Conservation (phyloP, 495 filamentous ascomycete species). For the Peziza echinospora region DNA sequence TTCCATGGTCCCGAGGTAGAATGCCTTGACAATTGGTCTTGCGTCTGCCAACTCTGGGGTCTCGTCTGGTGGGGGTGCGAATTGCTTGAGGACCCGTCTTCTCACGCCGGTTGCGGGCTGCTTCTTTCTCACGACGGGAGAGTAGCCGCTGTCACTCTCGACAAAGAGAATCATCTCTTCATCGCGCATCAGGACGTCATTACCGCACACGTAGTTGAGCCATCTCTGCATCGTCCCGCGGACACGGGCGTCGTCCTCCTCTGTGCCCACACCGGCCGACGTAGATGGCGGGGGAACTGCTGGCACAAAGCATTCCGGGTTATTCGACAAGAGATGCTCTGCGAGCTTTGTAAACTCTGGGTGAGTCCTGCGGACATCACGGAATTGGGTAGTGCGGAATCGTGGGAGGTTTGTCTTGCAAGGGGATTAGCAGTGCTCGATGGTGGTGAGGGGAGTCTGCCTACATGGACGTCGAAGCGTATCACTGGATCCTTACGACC, state of each 20-base stretch:
- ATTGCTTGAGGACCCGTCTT: constrained; percentile 91
- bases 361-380: constrained; percentile 86
- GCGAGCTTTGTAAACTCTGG: constrained; percentile 89
- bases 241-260: constrained; percentile 81
- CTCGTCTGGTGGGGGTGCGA: constrained; percentile 91
- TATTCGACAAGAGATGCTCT: constrained; percentile 82
- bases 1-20: constrained; percentile 91
- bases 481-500: constrained; percentile 90
- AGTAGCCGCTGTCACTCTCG: constrained; percentile 95
- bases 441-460: constrained; percentile 16
- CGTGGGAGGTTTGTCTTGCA: constrained; percentile 98
- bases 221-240: constrained; percentile 80
- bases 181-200: constrained; percentile 81
- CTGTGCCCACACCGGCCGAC: constrained; percentile 83
- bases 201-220: constrained; percentile 79
- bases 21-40: constrained; percentile 76
- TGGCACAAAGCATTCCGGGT: constrained; percentile 95
- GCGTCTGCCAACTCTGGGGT: constrained; percentile 83
- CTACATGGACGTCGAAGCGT: constrained; percentile 90
- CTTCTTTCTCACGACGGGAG: constrained; percentile 81
- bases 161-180: constrained; percentile 95
- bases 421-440: background rate
- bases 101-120: constrained; percentile 93
- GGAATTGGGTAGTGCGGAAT: constrained; percentile 93
- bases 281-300: constrained; percentile 79